Evolutionary conservation across 2,329 filamentous ascomycete species (phyloP).

Genomic region (Xylariaceae sp.): DNA sequence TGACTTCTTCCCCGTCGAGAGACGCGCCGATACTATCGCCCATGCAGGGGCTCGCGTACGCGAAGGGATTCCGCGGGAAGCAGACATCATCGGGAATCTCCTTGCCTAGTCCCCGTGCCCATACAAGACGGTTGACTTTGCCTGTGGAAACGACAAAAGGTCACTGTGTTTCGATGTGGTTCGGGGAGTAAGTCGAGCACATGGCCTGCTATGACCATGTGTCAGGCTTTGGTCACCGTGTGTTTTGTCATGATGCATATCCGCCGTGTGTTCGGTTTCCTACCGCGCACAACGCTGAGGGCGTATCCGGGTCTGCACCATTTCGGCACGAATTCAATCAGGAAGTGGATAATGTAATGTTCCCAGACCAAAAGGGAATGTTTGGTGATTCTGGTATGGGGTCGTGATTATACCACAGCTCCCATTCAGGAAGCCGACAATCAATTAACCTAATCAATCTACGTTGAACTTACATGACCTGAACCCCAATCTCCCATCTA

Average conservation of each 20-base stretch:
- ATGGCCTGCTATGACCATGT: slow-evolving; percentile 37
- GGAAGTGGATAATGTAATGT: slow-evolving; percentile 40
- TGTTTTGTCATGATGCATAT: slow-evolving; percentile 39
- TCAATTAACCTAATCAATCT: too few species aligned
- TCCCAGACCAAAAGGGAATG: slow-evolving; percentile 40
- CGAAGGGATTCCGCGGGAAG: slow-evolving; percentile 38
- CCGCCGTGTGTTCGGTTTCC: slow-evolving; percentile 32
- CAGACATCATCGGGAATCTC: slow-evolving; percentile 39
- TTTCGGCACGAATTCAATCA: slow-evolving; percentile 37
- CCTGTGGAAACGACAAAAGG: slow-evolving; percentile 37
- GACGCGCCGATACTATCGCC: slow-evolving; percentile 40
- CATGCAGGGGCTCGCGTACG: slow-evolving; percentile 40
- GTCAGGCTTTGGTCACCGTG: slow-evolving; percentile 33
- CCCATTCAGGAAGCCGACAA: too few species aligned
- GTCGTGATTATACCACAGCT: slow-evolving; percentile 16
- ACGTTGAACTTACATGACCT: too few species aligned
- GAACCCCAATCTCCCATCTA: too few species aligned
- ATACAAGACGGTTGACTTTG: slow-evolving; percentile 34
- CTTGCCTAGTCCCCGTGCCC: slow-evolving; percentile 37
- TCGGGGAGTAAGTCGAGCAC: slow-evolving; percentile 39
- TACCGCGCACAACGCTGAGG: slow-evolving; percentile 36
- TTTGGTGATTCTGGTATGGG: slow-evolving; percentile 32
- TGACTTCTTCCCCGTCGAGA: slow-evolving; percentile 32
- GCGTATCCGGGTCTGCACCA: slow-evolving; percentile 39
- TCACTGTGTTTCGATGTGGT: slow-evolving; percentile 27